Percentiles rank a stretch among this genome's conserved stretches.
Evolutionary conservation across 2,329 filamentous ascomycete species (phyloP).

Genomic region (Hypocreales sp.): DNA sequence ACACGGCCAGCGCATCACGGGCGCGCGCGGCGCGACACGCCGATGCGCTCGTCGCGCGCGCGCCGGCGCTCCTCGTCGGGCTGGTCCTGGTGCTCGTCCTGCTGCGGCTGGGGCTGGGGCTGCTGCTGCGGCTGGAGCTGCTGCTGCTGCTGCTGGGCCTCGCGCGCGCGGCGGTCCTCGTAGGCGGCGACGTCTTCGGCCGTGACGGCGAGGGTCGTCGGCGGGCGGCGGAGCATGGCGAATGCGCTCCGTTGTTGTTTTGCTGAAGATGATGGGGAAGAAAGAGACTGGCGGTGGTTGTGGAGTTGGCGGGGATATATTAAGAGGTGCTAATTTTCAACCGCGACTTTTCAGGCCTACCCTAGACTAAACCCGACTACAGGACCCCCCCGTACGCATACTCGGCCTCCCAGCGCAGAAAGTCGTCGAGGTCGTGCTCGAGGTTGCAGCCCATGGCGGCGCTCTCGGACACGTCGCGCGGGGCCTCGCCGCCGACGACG

Average conservation of each 20-base stretch:
- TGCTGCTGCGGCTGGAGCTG: no score
- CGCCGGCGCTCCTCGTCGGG: no score
- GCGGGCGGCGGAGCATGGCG: constrained; percentile 49
- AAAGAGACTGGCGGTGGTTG: no score
- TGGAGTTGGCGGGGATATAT: no score
- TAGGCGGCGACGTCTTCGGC: constrained; percentile 56
- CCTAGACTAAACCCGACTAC: no score
- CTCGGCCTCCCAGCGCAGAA: constrained; percentile 40
- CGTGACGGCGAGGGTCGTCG: constrained; percentile 53
- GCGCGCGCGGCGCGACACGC: constrained; percentile 12
- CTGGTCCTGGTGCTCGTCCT: constrained; percentile 3
- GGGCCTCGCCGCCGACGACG: constrained; percentile 23
- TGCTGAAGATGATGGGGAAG: not conserved
- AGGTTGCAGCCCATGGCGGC: constrained; percentile 48
- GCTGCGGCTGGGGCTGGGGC: constrained; percentile 7
- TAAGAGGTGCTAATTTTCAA: no score
- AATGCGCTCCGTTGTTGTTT: no score
- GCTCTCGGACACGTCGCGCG: constrained; percentile 8
- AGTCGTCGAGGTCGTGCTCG: constrained; percentile 42
- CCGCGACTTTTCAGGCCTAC: no score
- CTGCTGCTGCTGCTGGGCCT: constrained; percentile 13
- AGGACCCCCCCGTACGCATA: constrained; percentile 23
- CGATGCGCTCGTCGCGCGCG: constrained; percentile 23
- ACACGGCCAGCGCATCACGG: no score
- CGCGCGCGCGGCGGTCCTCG: constrained; percentile 42